A percentile compares a stretch with the other conserved stretches of the same genome.
These are phyloP conservation scores for Pelargonium nanum DNA, from an alignment of 345 rosid species.

Conservation along the genomic window DNA sequence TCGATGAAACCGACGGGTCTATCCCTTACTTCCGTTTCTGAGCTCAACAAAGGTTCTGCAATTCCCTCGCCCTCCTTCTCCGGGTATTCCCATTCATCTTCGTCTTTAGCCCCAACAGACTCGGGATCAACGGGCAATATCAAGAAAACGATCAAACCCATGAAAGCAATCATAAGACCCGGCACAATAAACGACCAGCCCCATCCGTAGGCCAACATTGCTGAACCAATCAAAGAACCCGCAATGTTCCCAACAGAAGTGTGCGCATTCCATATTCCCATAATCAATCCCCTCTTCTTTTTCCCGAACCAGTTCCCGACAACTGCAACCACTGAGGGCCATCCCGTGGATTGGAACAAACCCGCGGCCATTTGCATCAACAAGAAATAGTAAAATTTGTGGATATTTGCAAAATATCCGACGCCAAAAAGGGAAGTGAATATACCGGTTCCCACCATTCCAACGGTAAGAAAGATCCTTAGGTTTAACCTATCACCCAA, in stretches of 20 bases:
- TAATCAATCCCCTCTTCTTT: constrained; percentile 77
- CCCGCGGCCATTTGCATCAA: constrained; percentile 65
- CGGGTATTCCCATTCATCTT: constrained; percentile 34
- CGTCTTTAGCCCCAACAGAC: constrained; percentile 51
- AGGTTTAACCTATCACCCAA: constrained; percentile 78
- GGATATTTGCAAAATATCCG: constrained; percentile 69
- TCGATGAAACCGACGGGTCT: constrained; percentile 71
- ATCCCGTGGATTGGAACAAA: constrained; percentile 88
- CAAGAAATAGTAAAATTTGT: constrained; percentile 62
- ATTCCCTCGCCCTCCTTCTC: constrained; percentile 29
- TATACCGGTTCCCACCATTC: constrained; percentile 81
- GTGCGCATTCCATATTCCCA: constrained; percentile 98
- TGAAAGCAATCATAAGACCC: constrained; percentile 40
- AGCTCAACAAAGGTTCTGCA: constrained; percentile 34
- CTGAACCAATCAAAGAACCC: constrained; percentile 76
- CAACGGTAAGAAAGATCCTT: constrained; percentile 61
- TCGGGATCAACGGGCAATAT: constrained; percentile 71
- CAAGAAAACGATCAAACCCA: constrained; percentile 52
- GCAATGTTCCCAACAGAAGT: constrained; percentile 80
- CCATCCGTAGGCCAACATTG: constrained; percentile 72
- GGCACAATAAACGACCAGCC: constrained; percentile 94
- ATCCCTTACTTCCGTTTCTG: constrained; percentile 27
- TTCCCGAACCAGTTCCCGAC: constrained; percentile 93
- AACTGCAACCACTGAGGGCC: constrained; percentile 93
- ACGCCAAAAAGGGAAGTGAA: constrained; percentile 72